Evolutionary conservation across 2,329 filamentous ascomycete genomes (phyloP).

Genomic region (Scedosporium minutisporum): DNA sequence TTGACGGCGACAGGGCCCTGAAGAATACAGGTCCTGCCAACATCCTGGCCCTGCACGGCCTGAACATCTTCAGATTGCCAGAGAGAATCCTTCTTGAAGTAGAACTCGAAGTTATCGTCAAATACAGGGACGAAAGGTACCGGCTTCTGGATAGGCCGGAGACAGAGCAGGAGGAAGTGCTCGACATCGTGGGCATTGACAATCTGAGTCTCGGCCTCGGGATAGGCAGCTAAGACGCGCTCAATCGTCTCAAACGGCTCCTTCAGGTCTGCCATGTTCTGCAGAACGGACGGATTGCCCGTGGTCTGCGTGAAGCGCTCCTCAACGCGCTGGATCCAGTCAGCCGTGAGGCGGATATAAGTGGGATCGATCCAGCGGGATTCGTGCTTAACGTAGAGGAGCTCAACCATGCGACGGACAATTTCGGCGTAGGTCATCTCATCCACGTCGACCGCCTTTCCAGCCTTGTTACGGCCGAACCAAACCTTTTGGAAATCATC

Average conservation of each 20-base stretch:
- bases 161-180: conserved; percentile 88
- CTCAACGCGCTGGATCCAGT: conserved; percentile 94
- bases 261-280: conserved; percentile 81
- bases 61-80: conserved; percentile 99
- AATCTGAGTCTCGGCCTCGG: conserved; percentile 78
- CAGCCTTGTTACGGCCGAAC: conserved; percentile 79
- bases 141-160: conserved; percentile 87
- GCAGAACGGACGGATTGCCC: conserved; percentile 71
- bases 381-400: conserved; percentile 88
- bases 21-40: conserved; percentile 89
- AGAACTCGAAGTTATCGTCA: conserved; percentile 96
- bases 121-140: conserved; percentile 92
- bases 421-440: conserved; percentile 95
- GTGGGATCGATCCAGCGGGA: conserved; percentile 85
- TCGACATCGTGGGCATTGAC: conserved; percentile 98
- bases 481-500: conserved; percentile 95
- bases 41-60: conserved; percentile 91
- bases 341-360: conserved; percentile 72
- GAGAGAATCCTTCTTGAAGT: conserved; percentile 99
- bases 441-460: conserved; percentile 76
- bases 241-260: conserved; percentile 72
- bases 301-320: conserved; percentile 77
- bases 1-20: conserved; percentile 89
- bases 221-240: conserved; percentile 71
- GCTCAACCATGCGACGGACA: conserved; percentile 73